Evolutionary conservation across 2,329 filamentous ascomycete species (phyloP).

Genomic region (Trichoderma hamatum): DNA sequence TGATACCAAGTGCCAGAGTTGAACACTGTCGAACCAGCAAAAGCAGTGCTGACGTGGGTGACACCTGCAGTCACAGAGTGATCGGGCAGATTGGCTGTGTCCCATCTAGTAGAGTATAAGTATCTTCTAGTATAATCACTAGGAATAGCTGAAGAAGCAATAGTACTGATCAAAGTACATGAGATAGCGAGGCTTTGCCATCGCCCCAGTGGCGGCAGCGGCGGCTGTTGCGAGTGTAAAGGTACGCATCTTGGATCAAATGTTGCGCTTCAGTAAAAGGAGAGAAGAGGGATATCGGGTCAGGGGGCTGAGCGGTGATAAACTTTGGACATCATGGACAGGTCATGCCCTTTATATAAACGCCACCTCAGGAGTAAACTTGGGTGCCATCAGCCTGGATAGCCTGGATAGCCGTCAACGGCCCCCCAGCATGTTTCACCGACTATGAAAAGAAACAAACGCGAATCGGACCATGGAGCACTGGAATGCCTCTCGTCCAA

Average conservation of each 20-base stretch:
- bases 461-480: neutral
- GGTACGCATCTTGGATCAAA: constrained; percentile 26
- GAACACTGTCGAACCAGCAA: constrained; percentile 56
- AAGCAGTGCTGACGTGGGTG: constrained; percentile 59
- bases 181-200: constrained; percentile 34
- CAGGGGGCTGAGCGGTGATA: neutral
- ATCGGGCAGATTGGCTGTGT: constrained; percentile 42
- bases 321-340: neutral
- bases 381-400: neutral
- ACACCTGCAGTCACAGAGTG: constrained; percentile 48
- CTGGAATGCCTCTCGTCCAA: neutral
- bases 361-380: neutral
- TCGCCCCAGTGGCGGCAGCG: constrained; percentile 27
- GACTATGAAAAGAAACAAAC: neutral
- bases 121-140: neutral
- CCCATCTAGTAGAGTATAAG: constrained; percentile 40
- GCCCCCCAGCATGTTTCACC: neutral
- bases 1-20: constrained; percentile 49
- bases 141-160: neutral
- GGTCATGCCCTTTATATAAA: neutral
- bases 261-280: too few relatives aligned
- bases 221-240: constrained; percentile 29
- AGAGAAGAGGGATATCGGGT: neutral
- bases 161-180: constrained; percentile 53
- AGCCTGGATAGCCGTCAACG: neutral